These are phyloP conservation scores for Elsinoe perseae DNA, from an alignment of 2,329 filamentous ascomycete genomes.

Conservation along the genomic window DNA sequence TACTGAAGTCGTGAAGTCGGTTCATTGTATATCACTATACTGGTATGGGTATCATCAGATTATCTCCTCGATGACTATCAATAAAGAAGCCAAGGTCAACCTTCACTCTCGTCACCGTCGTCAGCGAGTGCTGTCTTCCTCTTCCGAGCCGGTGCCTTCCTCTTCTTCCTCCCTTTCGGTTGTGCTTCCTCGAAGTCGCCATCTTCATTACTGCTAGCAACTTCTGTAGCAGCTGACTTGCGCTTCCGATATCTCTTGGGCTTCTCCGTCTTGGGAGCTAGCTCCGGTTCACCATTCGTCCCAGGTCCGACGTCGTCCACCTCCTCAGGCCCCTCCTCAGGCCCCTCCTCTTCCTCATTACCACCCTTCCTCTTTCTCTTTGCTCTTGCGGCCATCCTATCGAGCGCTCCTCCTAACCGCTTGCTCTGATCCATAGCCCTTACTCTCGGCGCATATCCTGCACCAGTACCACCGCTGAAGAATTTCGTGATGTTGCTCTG, in stretches of 20 bases:
- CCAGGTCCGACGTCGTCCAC: slow-evolving; percentile 14
- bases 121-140: slow-evolving; percentile 15
- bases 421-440: slow-evolving; percentile 57
- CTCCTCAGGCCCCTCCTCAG: slow-evolving; percentile 15
- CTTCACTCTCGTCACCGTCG: neutral
- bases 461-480: slow-evolving; percentile 68
- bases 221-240: slow-evolving; percentile 6
- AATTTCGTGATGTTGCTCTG: slow-evolving; percentile 94
- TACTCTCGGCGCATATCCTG: slow-evolving; percentile 65
- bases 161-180: slow-evolving; percentile 17
- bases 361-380: slow-evolving; percentile 25
- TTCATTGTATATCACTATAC: no score
- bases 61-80: no score
- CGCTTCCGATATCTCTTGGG: slow-evolving; percentile 18
- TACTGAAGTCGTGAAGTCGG: no score
- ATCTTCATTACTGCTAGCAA: slow-evolving; percentile 15
- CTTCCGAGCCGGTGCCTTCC: slow-evolving; percentile 11
- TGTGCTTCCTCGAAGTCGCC: slow-evolving; percentile 19
- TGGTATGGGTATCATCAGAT: neutral
- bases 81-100: no score
- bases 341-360: slow-evolving; percentile 10
- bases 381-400: slow-evolving; percentile 54
- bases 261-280: neutral
- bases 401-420: slow-evolving; percentile 68
- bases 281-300: neutral